phyloP scores from a whole-genome alignment of 345 rosid genomes.

The Aethionema arabicum region DNA sequence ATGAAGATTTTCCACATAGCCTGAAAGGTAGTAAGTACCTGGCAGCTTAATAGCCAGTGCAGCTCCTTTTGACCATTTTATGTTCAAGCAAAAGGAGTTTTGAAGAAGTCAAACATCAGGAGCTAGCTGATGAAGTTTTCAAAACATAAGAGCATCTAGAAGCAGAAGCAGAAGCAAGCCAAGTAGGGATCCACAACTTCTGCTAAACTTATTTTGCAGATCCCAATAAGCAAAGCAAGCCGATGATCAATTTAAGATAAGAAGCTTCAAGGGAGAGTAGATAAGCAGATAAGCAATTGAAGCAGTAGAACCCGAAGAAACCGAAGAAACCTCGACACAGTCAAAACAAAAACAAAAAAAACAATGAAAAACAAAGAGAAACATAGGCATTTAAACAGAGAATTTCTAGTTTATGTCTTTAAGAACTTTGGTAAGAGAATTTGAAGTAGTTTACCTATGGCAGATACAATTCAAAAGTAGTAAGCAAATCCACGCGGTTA shows the following conservation, averaged over 20 bases:
- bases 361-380: conserved; percentile 8
- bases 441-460: conserved; percentile 38
- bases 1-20: not conserved
- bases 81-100: conserved; percentile 12
- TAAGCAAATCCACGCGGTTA: conserved; percentile 74
- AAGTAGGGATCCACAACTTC: too few relatives aligned
- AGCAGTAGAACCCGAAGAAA: conserved; percentile 76
- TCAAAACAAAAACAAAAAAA: conserved; percentile 56
- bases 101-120: conserved; percentile 12
- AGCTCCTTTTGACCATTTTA: not conserved
- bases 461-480: conserved; percentile 49
- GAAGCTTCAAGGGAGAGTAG: conserved; percentile 13
- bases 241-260: conserved; percentile 13
- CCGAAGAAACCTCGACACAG: conserved; percentile 92
- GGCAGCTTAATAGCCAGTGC: not conserved
- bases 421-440: conserved; percentile 34
- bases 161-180: conserved; percentile 15
- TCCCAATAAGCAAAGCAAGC: conserved; percentile 19
- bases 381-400: conserved; percentile 11
- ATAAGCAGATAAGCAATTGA: conserved; percentile 75
- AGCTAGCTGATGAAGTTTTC: conserved; percentile 29
- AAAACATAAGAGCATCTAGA: conserved; percentile 19
- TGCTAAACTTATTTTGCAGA: conserved; percentile 13
- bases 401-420: conserved; percentile 14
- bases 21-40: conserved; percentile 15